Base-by-base conservation (phyloP, 192 early-diverging fungal genomes). In the Gryganskiella cystojenkinii region DNA sequence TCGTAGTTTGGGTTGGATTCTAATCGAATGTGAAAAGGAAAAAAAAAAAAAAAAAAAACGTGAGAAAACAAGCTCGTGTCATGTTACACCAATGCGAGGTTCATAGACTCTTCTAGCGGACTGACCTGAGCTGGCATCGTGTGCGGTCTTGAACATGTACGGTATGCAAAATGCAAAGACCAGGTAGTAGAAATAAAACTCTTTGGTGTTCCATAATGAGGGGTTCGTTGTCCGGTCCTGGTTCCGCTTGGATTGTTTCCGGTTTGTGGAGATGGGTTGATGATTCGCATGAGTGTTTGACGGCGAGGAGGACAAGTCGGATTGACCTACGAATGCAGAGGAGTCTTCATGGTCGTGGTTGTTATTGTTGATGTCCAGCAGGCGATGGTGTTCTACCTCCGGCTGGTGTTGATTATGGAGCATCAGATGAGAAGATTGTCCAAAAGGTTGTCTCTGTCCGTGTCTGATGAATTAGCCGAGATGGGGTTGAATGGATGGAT, bases 131-230 rank as follows among this genome's bases (percentile, higher is more conserved):
- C 79, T 88, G 27, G 70, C 82, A 30, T 80, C 62, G 58, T 85
- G 85, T 47, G 86, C 85, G 1, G 88, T 84, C 56, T 88, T 84
- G 35, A 88, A 81, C 93, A 94, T 92, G 54, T 85, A 86, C 1
- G 90, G 80, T 19, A 95, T 64, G 5, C 84, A 82, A 10, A 86
- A 61, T 9, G 69, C 43, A 61, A 93, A 89, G 20, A 83, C 61
- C 14, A 89, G 47, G 62, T 92, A 94, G 80, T 95, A 94, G 37
- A 88, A 35, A 60, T 91, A 90, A 82, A 95, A 95, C 76, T 95
- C 94, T 31, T 61, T 34, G 3, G 92, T 93, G 28, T 82, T 71
- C 83, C 90, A 86, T 11, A 86, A 76, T 24, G 92, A 87, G 3
- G 86, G 81, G 14, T 73, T 56, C 8, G 88, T 76, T n/a, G 66